Conservation (phyloP, 2,329 filamentous ascomycete genomes). For the Colletotrichum abscissum region DNA sequence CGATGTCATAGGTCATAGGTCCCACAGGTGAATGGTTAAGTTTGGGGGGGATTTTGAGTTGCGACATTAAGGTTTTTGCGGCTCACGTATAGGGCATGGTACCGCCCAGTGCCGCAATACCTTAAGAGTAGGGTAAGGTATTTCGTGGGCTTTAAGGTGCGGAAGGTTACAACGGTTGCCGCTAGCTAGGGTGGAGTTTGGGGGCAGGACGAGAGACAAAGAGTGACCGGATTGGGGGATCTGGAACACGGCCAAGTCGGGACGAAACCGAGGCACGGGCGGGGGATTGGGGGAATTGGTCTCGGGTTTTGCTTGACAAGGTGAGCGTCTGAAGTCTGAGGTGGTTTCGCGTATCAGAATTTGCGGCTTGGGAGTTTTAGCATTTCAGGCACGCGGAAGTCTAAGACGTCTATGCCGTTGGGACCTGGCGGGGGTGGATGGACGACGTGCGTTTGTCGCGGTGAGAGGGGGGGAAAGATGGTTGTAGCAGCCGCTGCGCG, state of each 20-base stretch:
- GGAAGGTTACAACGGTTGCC: background rate
- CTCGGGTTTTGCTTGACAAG: background rate
- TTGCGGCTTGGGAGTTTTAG: background rate
- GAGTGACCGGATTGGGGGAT: background rate
- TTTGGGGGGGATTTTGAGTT: background rate
- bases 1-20: background rate
- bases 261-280: background rate
- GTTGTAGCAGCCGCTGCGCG: too few species aligned
- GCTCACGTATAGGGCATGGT: background rate
- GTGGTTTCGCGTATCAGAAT: background rate
- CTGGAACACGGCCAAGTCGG: background rate
- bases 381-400: constrained; percentile 2
- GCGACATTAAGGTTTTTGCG: constrained; percentile 5
- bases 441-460: background rate
- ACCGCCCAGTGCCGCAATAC: too few species aligned
- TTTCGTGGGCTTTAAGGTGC: too few species aligned
- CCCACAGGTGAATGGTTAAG: background rate
- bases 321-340: background rate
- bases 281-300: background rate
- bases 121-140: too few species aligned
- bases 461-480: too few species aligned
- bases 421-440: background rate
- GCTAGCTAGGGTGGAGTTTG: background rate
- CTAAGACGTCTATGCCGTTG: background rate
- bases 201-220: background rate